Evolutionary conservation across 495 filamentous ascomycete genomes (phyloP), one percentile per base, ranked within the genome.

Genomic region (Aspergillus saccharolyticus): DNA sequence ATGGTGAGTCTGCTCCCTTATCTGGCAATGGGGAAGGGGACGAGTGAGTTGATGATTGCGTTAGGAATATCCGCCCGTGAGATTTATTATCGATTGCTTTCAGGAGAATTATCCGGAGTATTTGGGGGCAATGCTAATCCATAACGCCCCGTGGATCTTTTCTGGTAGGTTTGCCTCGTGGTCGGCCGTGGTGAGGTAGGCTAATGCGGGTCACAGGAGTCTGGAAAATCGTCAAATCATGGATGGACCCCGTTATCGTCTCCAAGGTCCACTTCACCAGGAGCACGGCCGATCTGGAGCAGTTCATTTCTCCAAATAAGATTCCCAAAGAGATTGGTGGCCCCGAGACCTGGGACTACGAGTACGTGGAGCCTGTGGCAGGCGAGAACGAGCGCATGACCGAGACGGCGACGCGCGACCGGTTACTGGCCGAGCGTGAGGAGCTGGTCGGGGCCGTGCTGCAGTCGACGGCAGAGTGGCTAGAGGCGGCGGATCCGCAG

Each of bases 1-100:
- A 96, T 96, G 93, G 88, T 91, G 74, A 64, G 77, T 59, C 14
- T 39, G 52, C 25, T 28, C 9, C 25, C 25, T 3, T 9, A 28
- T 28, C 4, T 9, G 9, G 4, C 25, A 9, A 28, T 28, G 25
- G 25, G n/a, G n/a, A n/a, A 28, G 9, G 25, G 25, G 3, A 9
- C 4, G 25, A 9, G 25, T 28, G 9, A 4, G 9, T 17, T 21
- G 22, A 28, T 12, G n/a, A 1, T 8, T 20, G 22, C n/a, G 21
- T 5, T 53, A 90, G 89, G 93, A 97, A 69, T 97, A 96, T 68
- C 83, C 89, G 0, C 92, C 94, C 0, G 89, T 97, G 17, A 97
- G 92, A 66, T 97, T 96, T 76, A 91, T 97, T 79, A 92, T 97
- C 72, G 92, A 93, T 72, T 94, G 89, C 68, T 96, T 98, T 67